These are phyloP conservation scores for Aspergillus bertholletiae DNA, from an alignment of 495 filamentous ascomycete species.

Conservation along the genomic window DNA sequence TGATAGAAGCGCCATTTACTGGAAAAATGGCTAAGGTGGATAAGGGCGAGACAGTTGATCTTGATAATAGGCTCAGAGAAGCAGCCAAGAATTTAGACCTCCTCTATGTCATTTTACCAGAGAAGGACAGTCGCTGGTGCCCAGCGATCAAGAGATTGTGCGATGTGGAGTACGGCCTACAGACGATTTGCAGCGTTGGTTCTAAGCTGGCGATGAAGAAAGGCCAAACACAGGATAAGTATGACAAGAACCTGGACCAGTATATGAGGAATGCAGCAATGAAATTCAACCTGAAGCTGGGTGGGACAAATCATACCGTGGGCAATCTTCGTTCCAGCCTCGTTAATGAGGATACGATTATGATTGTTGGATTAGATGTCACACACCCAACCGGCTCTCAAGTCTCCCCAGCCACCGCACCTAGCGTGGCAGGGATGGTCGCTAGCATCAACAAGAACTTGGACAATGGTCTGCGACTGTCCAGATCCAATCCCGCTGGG, in stretches of 20 bases:
- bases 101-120: conserved; percentile 28
- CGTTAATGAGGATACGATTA: conserved; percentile 61
- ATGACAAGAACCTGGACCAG: conserved; percentile 24
- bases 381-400: conserved; percentile 66
- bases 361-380: conserved; percentile 86
- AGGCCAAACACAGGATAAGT: conserved; percentile 6
- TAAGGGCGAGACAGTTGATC: background rate
- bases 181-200: conserved; percentile 42
- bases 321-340: conserved; percentile 46
- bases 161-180: conserved; percentile 60
- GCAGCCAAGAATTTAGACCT: background rate
- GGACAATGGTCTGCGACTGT: conserved; percentile 65
- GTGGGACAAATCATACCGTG: conserved; percentile 74
- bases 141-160: conserved; percentile 51
- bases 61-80: background rate
- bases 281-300: conserved; percentile 85
- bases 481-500: conserved; percentile 46
- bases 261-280: conserved; percentile 74
- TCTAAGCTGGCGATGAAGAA: conserved; percentile 43
- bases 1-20: background rate
- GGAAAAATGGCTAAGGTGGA: background rate
- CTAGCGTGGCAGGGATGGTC: conserved; percentile 75
- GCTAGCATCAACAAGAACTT: conserved; percentile 60
- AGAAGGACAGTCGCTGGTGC: background rate
- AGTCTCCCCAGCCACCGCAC: conserved; percentile 40